Conservation (phyloP, 768 basidiomycete species). For the Agaricus sinodeliciosus region DNA sequence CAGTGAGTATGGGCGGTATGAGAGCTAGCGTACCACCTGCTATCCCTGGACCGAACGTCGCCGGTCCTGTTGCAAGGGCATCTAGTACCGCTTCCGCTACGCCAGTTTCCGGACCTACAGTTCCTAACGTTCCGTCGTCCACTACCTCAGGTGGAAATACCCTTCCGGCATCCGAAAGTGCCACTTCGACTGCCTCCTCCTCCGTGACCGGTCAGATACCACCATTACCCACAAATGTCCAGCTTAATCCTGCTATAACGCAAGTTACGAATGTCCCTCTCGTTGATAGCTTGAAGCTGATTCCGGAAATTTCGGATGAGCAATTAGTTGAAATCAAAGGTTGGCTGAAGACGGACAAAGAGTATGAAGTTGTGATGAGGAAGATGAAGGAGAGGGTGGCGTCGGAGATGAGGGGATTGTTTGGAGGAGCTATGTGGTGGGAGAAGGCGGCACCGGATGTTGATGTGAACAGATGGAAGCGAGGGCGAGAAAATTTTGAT, state of each 20-base stretch:
- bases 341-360: constrained; percentile 62
- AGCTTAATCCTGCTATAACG: constrained; percentile 52
- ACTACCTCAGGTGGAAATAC: constrained; percentile 4
- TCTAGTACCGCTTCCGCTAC: not conserved
- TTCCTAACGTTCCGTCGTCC: not conserved
- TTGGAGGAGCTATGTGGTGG: constrained; percentile 50
- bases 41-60: constrained; percentile 2
- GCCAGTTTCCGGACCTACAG: constrained; percentile 3
- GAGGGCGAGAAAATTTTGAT: constrained; percentile 44
- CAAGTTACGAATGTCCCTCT: constrained; percentile 58
- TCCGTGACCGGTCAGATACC: constrained; percentile 15
- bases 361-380: constrained; percentile 43
- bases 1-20: constrained; percentile 11
- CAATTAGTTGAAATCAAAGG: constrained; percentile 48
- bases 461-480: constrained; percentile 31
- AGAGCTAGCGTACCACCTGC: constrained; percentile 6
- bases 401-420: constrained; percentile 42
- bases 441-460: constrained; percentile 44
- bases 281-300: constrained; percentile 40
- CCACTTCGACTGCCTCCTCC: constrained; percentile 2
- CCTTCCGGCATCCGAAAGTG: not conserved
- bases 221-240: constrained; percentile 36
- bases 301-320: constrained; percentile 42
- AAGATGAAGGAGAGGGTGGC: constrained; percentile 46
- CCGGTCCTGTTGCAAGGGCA: constrained; percentile 1